These are phyloP conservation scores for Kokia cookei DNA, from an alignment of 441 rosid genomes.

Conservation along the genomic window DNA sequence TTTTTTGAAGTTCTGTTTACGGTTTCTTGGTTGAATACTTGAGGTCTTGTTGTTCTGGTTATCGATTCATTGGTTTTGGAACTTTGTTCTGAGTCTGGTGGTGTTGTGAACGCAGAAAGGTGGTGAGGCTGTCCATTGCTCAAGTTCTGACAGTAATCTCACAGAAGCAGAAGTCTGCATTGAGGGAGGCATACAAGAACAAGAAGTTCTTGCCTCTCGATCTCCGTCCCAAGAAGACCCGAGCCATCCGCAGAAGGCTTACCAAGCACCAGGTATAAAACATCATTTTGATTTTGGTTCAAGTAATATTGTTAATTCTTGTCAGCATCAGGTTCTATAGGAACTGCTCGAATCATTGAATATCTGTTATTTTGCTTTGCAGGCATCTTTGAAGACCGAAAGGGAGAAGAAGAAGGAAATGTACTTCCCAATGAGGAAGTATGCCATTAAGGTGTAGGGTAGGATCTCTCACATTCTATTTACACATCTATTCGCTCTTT, in stretches of 20 bases:
- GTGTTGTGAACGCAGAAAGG: slow-evolving; percentile 49
- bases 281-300: not conserved
- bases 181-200: slow-evolving; percentile 82
- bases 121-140: slow-evolving; percentile 84
- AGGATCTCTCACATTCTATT: not conserved
- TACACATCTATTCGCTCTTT: not conserved
- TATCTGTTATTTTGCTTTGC: not conserved
- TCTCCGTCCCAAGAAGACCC: slow-evolving; percentile 95
- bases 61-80: slow-evolving; percentile 2
- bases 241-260: slow-evolving; percentile 85
- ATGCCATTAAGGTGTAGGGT: slow-evolving; percentile 57
- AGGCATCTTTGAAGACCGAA: slow-evolving; percentile 61
- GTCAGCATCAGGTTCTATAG: not conserved
- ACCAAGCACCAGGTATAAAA: slow-evolving; percentile 84
- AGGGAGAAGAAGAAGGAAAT: slow-evolving; percentile 68
- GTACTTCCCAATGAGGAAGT: slow-evolving; percentile 68
- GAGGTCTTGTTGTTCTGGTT: not conserved
- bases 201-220: slow-evolving; percentile 94
- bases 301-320: not conserved
- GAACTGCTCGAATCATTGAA: not conserved
- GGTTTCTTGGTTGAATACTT: not conserved
- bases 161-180: slow-evolving; percentile 81
- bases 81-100: not conserved
- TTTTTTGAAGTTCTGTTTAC: not conserved
- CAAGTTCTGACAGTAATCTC: slow-evolving; percentile 91